Conservation (phyloP, 441 rosid species). For the Gossypium lobatum region DNA sequence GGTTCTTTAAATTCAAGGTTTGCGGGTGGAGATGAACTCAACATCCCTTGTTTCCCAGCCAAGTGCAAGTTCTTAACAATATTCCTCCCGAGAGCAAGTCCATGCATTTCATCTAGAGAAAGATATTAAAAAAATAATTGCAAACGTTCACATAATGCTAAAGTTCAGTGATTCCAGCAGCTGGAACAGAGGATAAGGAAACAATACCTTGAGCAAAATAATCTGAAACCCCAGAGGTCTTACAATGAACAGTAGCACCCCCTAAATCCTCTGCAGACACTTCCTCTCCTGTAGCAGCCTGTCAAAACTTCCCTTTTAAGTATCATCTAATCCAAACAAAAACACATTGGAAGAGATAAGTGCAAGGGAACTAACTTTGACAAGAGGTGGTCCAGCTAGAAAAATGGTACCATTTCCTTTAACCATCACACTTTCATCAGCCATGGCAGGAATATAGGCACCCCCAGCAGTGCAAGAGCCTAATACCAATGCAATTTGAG, state of each 20-base stretch:
- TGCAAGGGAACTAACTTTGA: conserved; percentile 52
- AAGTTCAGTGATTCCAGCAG: neutral
- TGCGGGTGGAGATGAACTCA: conserved; percentile 29
- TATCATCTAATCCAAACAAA: conserved; percentile 12
- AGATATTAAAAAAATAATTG: neutral
- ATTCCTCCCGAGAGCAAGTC: conserved; percentile 86
- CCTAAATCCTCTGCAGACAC: conserved; percentile 96
- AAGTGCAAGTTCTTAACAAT: conserved; percentile 87
- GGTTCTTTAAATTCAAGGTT: conserved; percentile 61
- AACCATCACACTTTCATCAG: conserved; percentile 98
- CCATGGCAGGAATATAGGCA: conserved; percentile 99
- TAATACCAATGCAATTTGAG: conserved; percentile 88
- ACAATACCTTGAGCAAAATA: conserved; percentile 90
- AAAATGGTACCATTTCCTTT: conserved; percentile 95
- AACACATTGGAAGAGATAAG: conserved; percentile 9
- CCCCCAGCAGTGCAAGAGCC: conserved; percentile 99
- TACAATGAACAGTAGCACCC: conserved; percentile 87
- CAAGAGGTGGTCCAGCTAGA: conserved; percentile 97
- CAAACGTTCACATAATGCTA: neutral
- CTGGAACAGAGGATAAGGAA: neutral
- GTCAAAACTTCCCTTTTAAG: conserved; percentile 36
- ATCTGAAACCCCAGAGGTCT: conserved; percentile 93
- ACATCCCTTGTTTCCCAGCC: conserved; percentile 57
- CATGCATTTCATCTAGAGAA: conserved; percentile 86
- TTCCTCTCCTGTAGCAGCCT: conserved; percentile 99